Evolutionary conservation across 257 asterid species (phyloP).

Genomic region (Datura wrightii): DNA sequence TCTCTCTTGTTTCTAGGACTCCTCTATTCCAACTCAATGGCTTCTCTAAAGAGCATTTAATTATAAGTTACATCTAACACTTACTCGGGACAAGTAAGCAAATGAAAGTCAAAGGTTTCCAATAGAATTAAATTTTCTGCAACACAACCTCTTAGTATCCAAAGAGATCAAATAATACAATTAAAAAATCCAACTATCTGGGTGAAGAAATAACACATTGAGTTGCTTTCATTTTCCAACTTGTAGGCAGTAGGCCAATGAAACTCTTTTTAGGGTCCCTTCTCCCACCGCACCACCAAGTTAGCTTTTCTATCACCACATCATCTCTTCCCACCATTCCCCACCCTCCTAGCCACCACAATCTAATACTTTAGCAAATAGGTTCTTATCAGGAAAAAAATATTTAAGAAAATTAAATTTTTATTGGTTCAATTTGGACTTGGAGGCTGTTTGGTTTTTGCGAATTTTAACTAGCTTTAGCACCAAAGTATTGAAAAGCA

Average conservation of each 20-base stretch:
- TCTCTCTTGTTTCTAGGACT: neutral
- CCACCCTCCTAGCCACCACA: neutral
- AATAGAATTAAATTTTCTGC: no score
- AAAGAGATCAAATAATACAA: no score
- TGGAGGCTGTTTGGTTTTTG: neutral
- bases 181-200: no score
- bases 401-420: neutral
- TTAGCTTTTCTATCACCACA: neutral
- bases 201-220: no score
- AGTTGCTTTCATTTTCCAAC: no score
- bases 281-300: neutral
- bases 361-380: slow-evolving; percentile 21
- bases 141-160: no score
- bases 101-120: no score
- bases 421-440: neutral
- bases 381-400: neutral
- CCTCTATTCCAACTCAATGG: neutral
- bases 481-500: neutral
- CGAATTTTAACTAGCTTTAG: neutral
- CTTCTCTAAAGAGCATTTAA: neutral
- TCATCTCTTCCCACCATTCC: neutral
- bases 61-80: neutral
- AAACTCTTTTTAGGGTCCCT: neutral
- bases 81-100: slow-evolving; percentile 6
- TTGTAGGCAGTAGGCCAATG: no score